Evolutionary conservation across 441 rosid genomes (phyloP).

Genomic region (Populus hybrid): DNA sequence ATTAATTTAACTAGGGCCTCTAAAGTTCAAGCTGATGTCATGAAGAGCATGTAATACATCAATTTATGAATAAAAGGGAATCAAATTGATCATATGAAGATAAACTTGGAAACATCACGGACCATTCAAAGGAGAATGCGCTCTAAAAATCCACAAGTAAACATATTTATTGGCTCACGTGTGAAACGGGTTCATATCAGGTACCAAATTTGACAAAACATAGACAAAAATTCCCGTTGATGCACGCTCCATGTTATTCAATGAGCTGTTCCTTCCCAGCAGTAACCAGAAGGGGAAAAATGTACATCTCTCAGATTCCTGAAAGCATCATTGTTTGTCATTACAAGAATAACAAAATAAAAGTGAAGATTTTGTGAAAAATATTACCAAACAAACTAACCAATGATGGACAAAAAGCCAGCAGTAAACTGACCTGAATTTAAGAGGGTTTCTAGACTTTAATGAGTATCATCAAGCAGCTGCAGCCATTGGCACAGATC

Average conservation of each 20-base stretch:
- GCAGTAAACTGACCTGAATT: constrained; percentile 23
- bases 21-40: not conserved
- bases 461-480: constrained; percentile 31
- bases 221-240: constrained; percentile 18
- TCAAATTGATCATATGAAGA: not conserved
- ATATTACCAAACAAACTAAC: not conserved
- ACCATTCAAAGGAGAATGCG: not conserved
- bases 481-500: constrained; percentile 52
- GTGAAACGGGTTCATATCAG: constrained; percentile 3
- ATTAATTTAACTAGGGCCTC: not conserved
- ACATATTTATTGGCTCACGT: constrained; percentile 12
- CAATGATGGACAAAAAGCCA: not conserved
- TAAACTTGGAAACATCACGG: not conserved
- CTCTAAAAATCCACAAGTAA: not conserved
- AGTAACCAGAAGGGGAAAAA: constrained; percentile 13
- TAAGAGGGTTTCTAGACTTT: not conserved
- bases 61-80: not conserved
- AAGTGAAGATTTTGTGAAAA: not conserved
- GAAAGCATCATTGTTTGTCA: constrained; percentile 1
- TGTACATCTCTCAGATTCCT: constrained; percentile 17
- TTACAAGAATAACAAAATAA: not conserved
- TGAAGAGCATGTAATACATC: not conserved
- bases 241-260: constrained; percentile 26
- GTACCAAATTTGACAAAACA: constrained; percentile 9
- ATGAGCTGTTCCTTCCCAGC: constrained; percentile 17